Evolutionary conservation across 768 basidiomycete genomes (phyloP), one percentile per base, ranked within the genome.

Genomic region (Termitomyces sp.): DNA sequence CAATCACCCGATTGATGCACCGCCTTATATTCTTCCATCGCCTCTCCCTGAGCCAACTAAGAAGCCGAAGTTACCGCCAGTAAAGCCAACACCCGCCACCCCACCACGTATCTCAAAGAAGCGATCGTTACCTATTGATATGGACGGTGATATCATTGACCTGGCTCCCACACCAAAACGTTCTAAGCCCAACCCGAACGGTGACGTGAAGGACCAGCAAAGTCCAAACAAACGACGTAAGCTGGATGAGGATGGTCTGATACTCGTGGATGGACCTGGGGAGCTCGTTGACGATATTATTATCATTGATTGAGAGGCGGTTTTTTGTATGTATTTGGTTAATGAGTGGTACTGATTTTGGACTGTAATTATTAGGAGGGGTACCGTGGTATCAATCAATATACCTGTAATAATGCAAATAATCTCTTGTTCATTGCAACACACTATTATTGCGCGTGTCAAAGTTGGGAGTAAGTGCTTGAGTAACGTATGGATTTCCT

Each of bases 161-260:
- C 67, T 77, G n/a, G 81, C 76, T 51, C 87, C 84, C 0, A 73
- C 76, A 5, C 71, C 84, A 4, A 89, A 89, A 66, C 80, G 82
- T 48, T 66, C 72, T 2, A 77, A 71, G 60, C 15, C 49, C 11
- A 49, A 61, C 3, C 48, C 54, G 5, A 64, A 61, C 20, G 45
- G 56, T 20, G 47, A 32, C 46, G 65, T 53, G 50, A 66, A 56
- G 27, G 62, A 62, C 44, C 63, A 66, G 11, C 58, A 66, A 27
- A 85, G 83, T 61, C 86, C 86, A 15, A 86, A 79, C 62, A 88
- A 89, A 71, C 82, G 78, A 62, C 69, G 81, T 53, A 69, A 73
- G 58, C 64, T 91, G 53, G 90, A 92, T 44, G 84, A 87, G 62
- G 89, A 92, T 52, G 91, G 90, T 9, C 62, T 92, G 42, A 66